Evolutionary conservation across 75 land plant genomes (phyloP).

Genomic region (Azolla pinnata): DNA sequence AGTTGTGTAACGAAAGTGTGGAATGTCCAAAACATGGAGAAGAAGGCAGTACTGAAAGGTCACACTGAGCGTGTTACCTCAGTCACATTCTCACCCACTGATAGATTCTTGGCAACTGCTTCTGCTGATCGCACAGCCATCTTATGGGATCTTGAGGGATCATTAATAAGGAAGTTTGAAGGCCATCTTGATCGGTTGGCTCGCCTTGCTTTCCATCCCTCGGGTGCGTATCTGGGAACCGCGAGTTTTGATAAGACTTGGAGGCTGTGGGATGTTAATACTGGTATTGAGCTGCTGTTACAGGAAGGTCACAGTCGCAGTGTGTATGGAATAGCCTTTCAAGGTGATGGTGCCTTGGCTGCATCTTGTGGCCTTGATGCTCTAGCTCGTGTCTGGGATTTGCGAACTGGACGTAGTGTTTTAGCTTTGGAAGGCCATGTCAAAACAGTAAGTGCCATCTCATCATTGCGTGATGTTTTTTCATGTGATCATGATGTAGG

Average conservation of each 20-base stretch:
- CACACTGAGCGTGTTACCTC: constrained; percentile 88
- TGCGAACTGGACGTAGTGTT: constrained; percentile 91
- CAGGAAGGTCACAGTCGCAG: constrained; percentile 99
- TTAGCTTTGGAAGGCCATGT: constrained; percentile 96
- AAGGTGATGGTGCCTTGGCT: constrained; percentile 81
- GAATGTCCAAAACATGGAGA: constrained; percentile 66
- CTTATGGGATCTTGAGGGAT: constrained; percentile 72
- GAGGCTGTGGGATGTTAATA: constrained; percentile 92
- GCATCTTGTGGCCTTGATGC: constrained; percentile 97
- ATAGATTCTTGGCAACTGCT: constrained; percentile 63
- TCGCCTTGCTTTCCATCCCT: constrained; percentile 86
- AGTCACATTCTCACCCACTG: constrained; percentile 67
- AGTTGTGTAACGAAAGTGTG: constrained; percentile 74
- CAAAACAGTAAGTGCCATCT: constrained; percentile 61
- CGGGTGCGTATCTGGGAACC: constrained; percentile 88
- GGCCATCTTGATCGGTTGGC: constrained; percentile 97
- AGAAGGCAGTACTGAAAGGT: constrained; percentile 56
- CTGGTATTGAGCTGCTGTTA: constrained; percentile 79
- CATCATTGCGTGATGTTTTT: too few relatives aligned
- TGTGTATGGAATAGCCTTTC: constrained; percentile 85
- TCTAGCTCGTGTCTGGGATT: constrained; percentile 94
- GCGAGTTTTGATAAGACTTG: constrained; percentile 99
- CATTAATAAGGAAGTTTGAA: constrained; percentile 44
- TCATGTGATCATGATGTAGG: too few relatives aligned
- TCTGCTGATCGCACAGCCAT: constrained; percentile 93